Percentiles rank a stretch among this genome's conserved stretches.
Evolutionary conservation across 306 rosid species (phyloP).

Genomic region (Macrotyloma uniflorum): DNA sequence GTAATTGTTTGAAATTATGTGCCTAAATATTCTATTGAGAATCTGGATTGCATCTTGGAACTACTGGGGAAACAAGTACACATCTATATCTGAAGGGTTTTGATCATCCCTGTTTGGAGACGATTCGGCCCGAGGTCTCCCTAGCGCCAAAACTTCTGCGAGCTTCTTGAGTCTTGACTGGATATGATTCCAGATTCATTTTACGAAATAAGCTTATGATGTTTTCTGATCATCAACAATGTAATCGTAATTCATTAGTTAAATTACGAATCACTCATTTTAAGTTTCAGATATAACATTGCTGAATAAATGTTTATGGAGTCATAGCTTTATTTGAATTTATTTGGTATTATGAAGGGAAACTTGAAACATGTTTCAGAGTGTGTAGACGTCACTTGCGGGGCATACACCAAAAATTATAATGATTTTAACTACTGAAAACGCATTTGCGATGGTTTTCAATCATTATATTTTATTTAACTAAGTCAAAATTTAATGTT

Average conservation of each 20-base stretch:
- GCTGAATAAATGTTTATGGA: not conserved
- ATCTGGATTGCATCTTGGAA: conserved; percentile 1
- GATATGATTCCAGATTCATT: not conserved
- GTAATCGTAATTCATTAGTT: not conserved
- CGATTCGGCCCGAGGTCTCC: not conserved
- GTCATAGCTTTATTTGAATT: not conserved
- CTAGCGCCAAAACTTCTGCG: not conserved
- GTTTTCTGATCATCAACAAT: not conserved
- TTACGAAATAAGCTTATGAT: not conserved
- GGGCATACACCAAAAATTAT: too few relatives aligned
- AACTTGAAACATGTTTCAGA: too few relatives aligned
- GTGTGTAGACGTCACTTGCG: too few relatives aligned
- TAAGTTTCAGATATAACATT: not conserved
- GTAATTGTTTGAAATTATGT: not conserved
- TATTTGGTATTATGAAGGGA: not conserved
- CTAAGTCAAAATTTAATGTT: too few relatives aligned
- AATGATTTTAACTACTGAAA: too few relatives aligned
- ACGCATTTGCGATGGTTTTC: too few relatives aligned
- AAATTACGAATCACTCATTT: not conserved
- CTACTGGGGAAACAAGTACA: not conserved
- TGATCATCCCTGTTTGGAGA: not conserved
- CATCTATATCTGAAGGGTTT: not conserved
- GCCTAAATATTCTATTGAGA: not conserved
- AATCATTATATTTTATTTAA: too few relatives aligned
- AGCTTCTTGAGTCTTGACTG: not conserved